Evolutionary conservation across 345 rosid genomes (phyloP).

Genomic region (Rhizophora mangle): DNA sequence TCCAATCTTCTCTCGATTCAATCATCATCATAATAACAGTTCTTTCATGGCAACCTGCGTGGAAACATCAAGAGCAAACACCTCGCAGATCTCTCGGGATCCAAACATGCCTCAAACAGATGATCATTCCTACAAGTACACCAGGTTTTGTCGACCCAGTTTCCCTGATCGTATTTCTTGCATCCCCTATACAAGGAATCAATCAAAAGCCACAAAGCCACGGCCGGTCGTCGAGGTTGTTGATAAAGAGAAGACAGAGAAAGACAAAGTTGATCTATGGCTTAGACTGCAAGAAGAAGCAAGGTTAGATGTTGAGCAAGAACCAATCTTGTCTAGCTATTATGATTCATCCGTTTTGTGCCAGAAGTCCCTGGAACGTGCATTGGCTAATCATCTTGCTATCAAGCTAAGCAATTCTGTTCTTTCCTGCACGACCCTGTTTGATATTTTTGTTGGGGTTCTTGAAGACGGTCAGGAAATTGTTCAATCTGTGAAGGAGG

Average conservation of each 20-base stretch:
- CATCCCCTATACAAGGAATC: slow-evolving; percentile 29
- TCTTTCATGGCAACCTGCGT: slow-evolving; percentile 69
- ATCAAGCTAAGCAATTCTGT: slow-evolving; percentile 60
- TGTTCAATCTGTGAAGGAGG: slow-evolving; percentile 51
- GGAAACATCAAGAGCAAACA: slow-evolving; percentile 44
- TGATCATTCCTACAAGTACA: slow-evolving; percentile 34
- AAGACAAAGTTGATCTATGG: slow-evolving; percentile 45
- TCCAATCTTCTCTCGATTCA: slow-evolving; percentile 1
- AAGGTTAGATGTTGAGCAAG: slow-evolving; percentile 49
- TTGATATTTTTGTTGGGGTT: slow-evolving; percentile 54
- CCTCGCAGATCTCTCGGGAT: slow-evolving; percentile 43
- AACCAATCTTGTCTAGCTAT: slow-evolving; percentile 67
- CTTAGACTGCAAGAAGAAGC: slow-evolving; percentile 62
- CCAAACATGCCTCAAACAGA: slow-evolving; percentile 39
- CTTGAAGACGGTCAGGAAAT: slow-evolving; percentile 47
- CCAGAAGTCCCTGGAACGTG: slow-evolving; percentile 53
- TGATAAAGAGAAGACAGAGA: slow-evolving; percentile 21
- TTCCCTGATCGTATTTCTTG: slow-evolving; percentile 28
- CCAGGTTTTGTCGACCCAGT: slow-evolving; percentile 39
- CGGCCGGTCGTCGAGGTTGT: slow-evolving; percentile 19
- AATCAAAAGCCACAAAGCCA: slow-evolving; percentile 34
- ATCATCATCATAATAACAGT: background rate
- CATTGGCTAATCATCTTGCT: slow-evolving; percentile 66
- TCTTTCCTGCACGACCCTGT: slow-evolving; percentile 53
- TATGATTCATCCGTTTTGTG: slow-evolving; percentile 61